Base-by-base conservation (phyloP, 306 rosid genomes). In the Sesbania bispinosa region DNA sequence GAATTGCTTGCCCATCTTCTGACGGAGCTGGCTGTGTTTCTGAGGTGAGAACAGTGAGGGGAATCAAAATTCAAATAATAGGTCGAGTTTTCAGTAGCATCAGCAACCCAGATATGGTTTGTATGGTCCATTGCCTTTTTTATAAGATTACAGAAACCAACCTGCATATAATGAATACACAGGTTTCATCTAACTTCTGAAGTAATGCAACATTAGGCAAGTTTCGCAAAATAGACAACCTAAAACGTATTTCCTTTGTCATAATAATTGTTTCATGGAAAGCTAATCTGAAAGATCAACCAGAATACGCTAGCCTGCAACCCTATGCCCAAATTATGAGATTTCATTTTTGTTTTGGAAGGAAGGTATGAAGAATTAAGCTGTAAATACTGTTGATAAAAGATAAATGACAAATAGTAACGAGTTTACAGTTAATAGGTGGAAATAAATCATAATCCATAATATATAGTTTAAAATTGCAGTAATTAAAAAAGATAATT, bases 21-120 rank as follows among this genome's bases (percentile, higher is more conserved):
- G 67, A 88, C 65, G 42, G 86, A 81, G 35, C 63, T 64, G 70
- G 92, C 96, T 57, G 92, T 80, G 33, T 67, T 72, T 87, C 77
- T 84, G 57, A 94, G 81, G 84, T 90, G 95, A 78, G 88, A 83
- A 82, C 85, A 83, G 18, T 69, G 79, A 3, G 42, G 62, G 43
- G 87, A 63, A 82, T 90, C 92, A 68, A 86, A 86, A 63, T 72
- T 83, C 76, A 83, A 66, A 85, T 80, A 83, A 85, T 88, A 90
- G 10, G 88, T 64, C 7, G 97, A 88, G 58, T 67, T 87, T 75
- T 88, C 94, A 10, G 86, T 76, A 16, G 95, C 97, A 69, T 90
- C 97, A 16, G 96, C 96, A 58, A 87, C 89, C 98, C 96, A 88
- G 13, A 87, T 79, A 73, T 45, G 76, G 77, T 90, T 89, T 48